Evolutionary conservation across 371 early-diverging fungal genomes (phyloP), one percentile per base, ranked within the genome.

Genomic region (Batrachochytrium dendrobatidis): DNA sequence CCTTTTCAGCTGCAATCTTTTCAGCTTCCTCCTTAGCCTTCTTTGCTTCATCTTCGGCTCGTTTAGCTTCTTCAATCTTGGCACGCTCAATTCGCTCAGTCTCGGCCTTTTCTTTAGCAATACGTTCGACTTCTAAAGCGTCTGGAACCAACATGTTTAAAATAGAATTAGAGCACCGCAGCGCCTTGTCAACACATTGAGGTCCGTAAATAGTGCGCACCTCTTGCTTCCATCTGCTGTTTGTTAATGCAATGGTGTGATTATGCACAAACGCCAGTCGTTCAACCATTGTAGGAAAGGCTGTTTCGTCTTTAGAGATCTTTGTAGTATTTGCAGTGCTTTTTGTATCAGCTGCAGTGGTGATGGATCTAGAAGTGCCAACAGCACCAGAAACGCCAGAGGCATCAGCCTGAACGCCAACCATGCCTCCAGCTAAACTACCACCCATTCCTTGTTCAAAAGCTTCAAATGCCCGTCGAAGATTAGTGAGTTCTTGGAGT

Each of bases 211-310:
- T 73, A 81, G 92, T 78, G 12, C 86, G 82, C 17, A 84, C 86
- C 69, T 94, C 94, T 66, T 93, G 90, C 24, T 80, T 75, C 94
- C 94, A 94, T 1, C 96, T 83, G 62, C 92, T 90, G 18, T 75
- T 59, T 0, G 90, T 87, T 3, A 51, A 22, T 4, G 3, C 5
- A n/a, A 51, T 12, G 3, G 5, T 3, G 51, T 51, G 24, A 17
- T 5, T 29, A 32, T 51, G 51, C 8, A 51, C 7, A n/a, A 51
- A 51, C 25, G 8, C 51, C 28, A 51, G 51, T 3, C 51, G 51
- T 22, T 51, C 51, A 17, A 39, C 17, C 17, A 39, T 39, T 17
- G 17, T 20, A 17, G 39, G 39, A 39, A 39, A 15, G 20, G 20
- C 17, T 20, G 39, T 17, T 20, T 39, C 39, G 15, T 39, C 17